phyloP scores from a whole-genome alignment of 2,329 filamentous ascomycete genomes.

The Fusarium sp. region DNA sequence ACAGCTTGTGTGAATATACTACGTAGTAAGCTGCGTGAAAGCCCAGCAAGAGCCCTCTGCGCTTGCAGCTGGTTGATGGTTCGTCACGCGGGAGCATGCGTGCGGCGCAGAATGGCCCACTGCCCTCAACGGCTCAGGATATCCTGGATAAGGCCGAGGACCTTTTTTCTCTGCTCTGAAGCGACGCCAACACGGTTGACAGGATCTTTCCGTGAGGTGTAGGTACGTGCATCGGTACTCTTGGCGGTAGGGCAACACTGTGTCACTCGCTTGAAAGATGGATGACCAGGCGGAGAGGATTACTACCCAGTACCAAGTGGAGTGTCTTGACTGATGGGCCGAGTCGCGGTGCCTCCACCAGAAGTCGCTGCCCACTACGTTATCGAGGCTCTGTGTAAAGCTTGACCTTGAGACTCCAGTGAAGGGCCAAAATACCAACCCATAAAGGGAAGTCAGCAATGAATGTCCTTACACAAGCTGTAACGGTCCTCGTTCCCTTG shows the following conservation, averaged over 20 bases:
- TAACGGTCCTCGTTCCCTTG: conserved; percentile 30
- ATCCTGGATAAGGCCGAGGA: conserved; percentile 34
- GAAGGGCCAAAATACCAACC: conserved; percentile 30
- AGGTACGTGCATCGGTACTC: conserved; percentile 22
- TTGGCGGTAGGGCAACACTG: conserved; percentile 38
- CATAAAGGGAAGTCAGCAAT: conserved; percentile 23
- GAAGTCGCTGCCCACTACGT: conserved; percentile 8
- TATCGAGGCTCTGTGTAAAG: conserved; percentile 23
- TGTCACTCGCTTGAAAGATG: conserved; percentile 39
- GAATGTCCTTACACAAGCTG: conserved; percentile 35
- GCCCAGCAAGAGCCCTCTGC: neutral
- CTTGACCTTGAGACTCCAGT: conserved; percentile 5
- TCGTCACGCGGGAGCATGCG: conserved; percentile 47
- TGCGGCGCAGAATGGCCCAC: conserved; percentile 48
- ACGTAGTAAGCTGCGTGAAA: neutral
- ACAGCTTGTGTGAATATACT: conserved; percentile 1
- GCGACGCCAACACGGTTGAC: conserved; percentile 17
- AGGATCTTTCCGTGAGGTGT: conserved; percentile 33
- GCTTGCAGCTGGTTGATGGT: conserved; percentile 37
- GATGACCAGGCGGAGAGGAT: conserved; percentile 24
- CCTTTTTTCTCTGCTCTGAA: conserved; percentile 1
- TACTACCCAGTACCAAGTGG: conserved; percentile 12
- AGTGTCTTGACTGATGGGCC: conserved; percentile 28
- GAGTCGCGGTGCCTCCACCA: conserved; percentile 37
- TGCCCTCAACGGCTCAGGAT: conserved; percentile 42